These are phyloP conservation scores for Zopfia rhizophila DNA, from an alignment of 2,329 filamentous ascomycete species.

Conservation along the genomic window DNA sequence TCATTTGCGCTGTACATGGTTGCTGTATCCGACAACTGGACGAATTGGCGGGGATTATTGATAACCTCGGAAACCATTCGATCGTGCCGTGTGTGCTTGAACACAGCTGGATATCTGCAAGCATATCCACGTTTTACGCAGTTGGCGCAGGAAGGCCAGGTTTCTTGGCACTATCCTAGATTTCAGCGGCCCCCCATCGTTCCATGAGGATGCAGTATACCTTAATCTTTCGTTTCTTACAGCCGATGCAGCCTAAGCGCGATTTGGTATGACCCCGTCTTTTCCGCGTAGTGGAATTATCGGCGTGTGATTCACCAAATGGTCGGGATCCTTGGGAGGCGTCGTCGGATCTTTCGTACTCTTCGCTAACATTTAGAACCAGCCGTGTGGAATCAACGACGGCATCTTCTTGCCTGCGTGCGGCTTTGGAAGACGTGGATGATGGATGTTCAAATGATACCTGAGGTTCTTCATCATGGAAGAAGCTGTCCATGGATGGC, in stretches of 20 bases:
- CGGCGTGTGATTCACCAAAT: too few relatives aligned
- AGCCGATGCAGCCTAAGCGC: slow-evolving; percentile 72
- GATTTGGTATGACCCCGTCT: slow-evolving; percentile 70
- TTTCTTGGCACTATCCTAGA: slow-evolving; percentile 47
- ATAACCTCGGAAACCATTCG: slow-evolving; percentile 19
- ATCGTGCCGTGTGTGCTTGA: slow-evolving; percentile 27
- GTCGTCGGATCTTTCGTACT: too few relatives aligned
- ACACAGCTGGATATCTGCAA: slow-evolving; percentile 46
- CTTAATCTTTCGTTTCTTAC: slow-evolving; percentile 77
- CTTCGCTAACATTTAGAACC: too few relatives aligned
- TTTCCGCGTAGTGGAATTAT: slow-evolving; percentile 20
- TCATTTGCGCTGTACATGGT: slow-evolving; percentile 56
- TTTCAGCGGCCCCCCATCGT: background rate
- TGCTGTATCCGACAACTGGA: slow-evolving; percentile 29
- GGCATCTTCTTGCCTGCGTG: too few relatives aligned
- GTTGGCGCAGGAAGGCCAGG: slow-evolving; percentile 51
- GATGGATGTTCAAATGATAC: too few relatives aligned
- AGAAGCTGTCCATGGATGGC: slow-evolving; percentile 13
- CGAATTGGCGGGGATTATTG: slow-evolving; percentile 20
- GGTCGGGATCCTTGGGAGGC: too few relatives aligned
- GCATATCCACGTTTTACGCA: slow-evolving; percentile 45
- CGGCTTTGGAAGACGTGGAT: too few relatives aligned
- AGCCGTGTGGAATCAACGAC: too few relatives aligned
- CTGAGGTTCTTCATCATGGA: slow-evolving; percentile 7
- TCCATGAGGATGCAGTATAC: slow-evolving; percentile 50